Percentiles rank a stretch among this genome's conserved stretches.
Evolutionary conservation across 2,329 filamentous ascomycete genomes (phyloP).

Genomic region (Saccharata proteae): DNA sequence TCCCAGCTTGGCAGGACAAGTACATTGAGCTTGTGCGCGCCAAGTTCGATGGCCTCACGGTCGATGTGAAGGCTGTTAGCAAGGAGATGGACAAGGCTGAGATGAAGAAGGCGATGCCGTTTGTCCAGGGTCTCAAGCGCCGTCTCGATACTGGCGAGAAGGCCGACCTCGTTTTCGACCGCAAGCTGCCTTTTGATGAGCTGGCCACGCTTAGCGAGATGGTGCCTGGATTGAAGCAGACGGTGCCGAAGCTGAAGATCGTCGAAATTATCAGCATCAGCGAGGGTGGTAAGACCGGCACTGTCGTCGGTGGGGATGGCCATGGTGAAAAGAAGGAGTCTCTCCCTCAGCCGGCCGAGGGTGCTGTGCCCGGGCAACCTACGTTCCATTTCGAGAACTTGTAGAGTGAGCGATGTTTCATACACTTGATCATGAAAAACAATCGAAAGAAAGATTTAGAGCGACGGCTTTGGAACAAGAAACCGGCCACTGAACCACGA

Average conservation of each 20-base stretch:
- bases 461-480: too few species aligned
- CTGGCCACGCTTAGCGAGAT: conserved; percentile 62
- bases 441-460: too few species aligned
- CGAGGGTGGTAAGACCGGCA: conserved; percentile 56
- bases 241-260: conserved; percentile 53
- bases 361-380: conserved; percentile 69
- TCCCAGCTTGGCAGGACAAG: conserved; percentile 84
- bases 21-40: conserved; percentile 71
- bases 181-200: conserved; percentile 83
- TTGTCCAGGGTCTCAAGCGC: conserved; percentile 78
- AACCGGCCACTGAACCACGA: too few species aligned
- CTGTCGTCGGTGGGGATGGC: conserved; percentile 40
- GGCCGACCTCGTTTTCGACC: conserved; percentile 59
- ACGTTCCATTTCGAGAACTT: conserved; percentile 81
- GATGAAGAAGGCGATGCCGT: conserved; percentile 98
- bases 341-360: conserved; percentile 51
- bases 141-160: conserved; percentile 59
- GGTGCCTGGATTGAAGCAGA: conserved; percentile 66
- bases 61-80: conserved; percentile 73
- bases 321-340: conserved; percentile 47
- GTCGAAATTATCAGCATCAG: conserved; percentile 62
- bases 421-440: too few species aligned
- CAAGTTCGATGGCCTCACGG: conserved; percentile 52
- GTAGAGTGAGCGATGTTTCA: too few species aligned
- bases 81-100: conserved; percentile 72